Conservation (phyloP, 2,329 filamentous ascomycete species). For the Aspergillus sp. region DNA sequence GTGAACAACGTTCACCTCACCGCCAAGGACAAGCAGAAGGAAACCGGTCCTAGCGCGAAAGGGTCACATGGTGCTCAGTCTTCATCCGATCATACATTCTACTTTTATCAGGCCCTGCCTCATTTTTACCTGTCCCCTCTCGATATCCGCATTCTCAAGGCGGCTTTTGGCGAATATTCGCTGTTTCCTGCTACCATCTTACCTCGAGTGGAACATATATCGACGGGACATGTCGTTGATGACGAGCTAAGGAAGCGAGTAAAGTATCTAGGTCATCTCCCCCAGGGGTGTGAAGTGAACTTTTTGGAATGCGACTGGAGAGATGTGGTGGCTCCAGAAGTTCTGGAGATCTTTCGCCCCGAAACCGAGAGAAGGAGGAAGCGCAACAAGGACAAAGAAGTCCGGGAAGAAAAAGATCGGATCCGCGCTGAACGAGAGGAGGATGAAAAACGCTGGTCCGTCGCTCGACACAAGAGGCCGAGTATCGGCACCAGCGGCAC, state of each 20-base stretch:
- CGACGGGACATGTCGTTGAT: conserved; percentile 78
- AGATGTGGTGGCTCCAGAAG: conserved; percentile 68
- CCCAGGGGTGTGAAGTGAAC: conserved; percentile 80
- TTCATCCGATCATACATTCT: conserved; percentile 52
- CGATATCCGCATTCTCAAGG: conserved; percentile 85
- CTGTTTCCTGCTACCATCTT: conserved; percentile 77
- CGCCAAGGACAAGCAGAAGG: conserved; percentile 19
- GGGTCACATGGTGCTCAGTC: conserved; percentile 32
- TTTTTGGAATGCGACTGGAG: conserved; percentile 95
- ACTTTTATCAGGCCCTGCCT: conserved; percentile 79
- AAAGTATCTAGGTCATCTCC: conserved; percentile 80
- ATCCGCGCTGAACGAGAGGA: conserved; percentile 73
- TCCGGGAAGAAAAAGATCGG: conserved; percentile 77
- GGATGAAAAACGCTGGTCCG: conserved; percentile 59
- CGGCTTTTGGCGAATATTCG: conserved; percentile 75
- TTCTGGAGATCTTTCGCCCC: conserved; percentile 64
- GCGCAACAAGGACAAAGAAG: conserved; percentile 72
- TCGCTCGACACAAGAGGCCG: conserved; percentile 54
- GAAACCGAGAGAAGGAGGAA: conserved; percentile 72
- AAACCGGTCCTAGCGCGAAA: conserved; percentile 14
- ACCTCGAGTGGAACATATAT: conserved; percentile 80
- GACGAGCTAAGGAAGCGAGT: conserved; percentile 73
- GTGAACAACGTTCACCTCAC: conserved; percentile 15
- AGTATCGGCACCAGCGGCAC: conserved; percentile 41
- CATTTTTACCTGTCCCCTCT: conserved; percentile 86